These are phyloP conservation scores for Moniliophthora roreri DNA, from an alignment of 1,284 basidiomycete genomes.

Conservation along the genomic window DNA sequence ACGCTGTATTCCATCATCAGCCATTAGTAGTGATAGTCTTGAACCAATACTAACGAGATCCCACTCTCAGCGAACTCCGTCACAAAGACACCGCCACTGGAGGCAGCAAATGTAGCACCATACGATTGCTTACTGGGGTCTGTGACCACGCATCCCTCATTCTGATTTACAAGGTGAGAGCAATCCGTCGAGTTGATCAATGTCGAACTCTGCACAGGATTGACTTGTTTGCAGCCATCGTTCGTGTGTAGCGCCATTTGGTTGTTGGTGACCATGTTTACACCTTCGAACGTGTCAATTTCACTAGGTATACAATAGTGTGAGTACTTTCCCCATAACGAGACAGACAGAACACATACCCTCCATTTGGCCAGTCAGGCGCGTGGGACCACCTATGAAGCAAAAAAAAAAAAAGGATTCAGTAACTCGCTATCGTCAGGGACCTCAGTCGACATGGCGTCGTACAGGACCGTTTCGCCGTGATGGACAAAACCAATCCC, in stretches of 20 bases:
- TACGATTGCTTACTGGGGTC: constrained; percentile 57
- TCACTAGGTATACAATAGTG: constrained; percentile 33
- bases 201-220: constrained; percentile 49
- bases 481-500: no score
- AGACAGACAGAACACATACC: constrained; percentile 30
- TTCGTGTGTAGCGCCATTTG: constrained; percentile 73
- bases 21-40: constrained; percentile 10
- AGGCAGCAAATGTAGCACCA: constrained; percentile 61
- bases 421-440: no score
- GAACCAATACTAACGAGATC: constrained; percentile 62
- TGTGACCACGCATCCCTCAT: constrained; percentile 62
- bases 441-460: no score
- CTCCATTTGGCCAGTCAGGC: constrained; percentile 61
- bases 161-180: constrained; percentile 49
- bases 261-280: constrained; percentile 60
- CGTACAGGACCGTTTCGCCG: no score
- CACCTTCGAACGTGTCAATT: constrained; percentile 78
- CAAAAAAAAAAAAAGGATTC: neutral
- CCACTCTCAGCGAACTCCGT: constrained; percentile 66
- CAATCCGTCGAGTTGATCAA: constrained; percentile 63
- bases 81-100: constrained; percentile 71
- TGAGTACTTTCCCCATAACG: neutral
- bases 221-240: constrained; percentile 55
- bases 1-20: constrained; percentile 37
- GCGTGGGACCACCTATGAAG: constrained; percentile 55